A percentile compares a stretch with the other conserved stretches of the same genome.
Evolutionary conservation across 441 rosid genomes (phyloP).

Genomic region (Bocquillonia castaneifolia): DNA sequence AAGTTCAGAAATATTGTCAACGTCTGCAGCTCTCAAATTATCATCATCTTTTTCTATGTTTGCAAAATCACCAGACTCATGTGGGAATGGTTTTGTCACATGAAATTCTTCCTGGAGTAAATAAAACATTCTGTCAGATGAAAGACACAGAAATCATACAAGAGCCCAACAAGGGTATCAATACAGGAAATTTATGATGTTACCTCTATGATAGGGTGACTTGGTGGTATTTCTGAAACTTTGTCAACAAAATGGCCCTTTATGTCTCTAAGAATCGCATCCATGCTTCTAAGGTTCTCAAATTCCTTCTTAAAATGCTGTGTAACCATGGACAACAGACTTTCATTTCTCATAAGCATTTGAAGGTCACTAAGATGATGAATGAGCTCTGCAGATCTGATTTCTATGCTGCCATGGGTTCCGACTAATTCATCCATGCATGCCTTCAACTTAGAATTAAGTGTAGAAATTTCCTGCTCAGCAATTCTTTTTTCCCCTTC

Average conservation of each 20-base stretch:
- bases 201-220: slow-evolving; percentile 46
- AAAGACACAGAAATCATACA: slow-evolving; percentile 5
- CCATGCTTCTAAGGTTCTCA: slow-evolving; percentile 54
- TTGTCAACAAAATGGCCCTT: slow-evolving; percentile 28
- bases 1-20: slow-evolving; percentile 39
- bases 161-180: slow-evolving; percentile 1
- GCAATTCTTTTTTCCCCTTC: slow-evolving; percentile 53
- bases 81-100: slow-evolving; percentile 33
- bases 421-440: slow-evolving; percentile 82
- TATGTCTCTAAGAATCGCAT: slow-evolving; percentile 46
- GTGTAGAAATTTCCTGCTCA: slow-evolving; percentile 58
- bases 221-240: slow-evolving; percentile 33
- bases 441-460: slow-evolving; percentile 61
- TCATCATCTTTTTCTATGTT: slow-evolving; percentile 36
- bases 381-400: slow-evolving; percentile 53
- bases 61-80: slow-evolving; percentile 33
- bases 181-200: slow-evolving; percentile 6
- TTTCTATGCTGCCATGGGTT: slow-evolving; percentile 51
- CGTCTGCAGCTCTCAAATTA: slow-evolving; percentile 32
- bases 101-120: slow-evolving; percentile 46
- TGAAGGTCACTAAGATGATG: slow-evolving; percentile 52
- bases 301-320: slow-evolving; percentile 49
- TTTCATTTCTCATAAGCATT: slow-evolving; percentile 49
- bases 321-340: slow-evolving; percentile 38
- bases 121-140: slow-evolving; percentile 15